phyloP scores from a whole-genome alignment of 495 filamentous ascomycete genomes.

The Aspergillus carlsbadensis region DNA sequence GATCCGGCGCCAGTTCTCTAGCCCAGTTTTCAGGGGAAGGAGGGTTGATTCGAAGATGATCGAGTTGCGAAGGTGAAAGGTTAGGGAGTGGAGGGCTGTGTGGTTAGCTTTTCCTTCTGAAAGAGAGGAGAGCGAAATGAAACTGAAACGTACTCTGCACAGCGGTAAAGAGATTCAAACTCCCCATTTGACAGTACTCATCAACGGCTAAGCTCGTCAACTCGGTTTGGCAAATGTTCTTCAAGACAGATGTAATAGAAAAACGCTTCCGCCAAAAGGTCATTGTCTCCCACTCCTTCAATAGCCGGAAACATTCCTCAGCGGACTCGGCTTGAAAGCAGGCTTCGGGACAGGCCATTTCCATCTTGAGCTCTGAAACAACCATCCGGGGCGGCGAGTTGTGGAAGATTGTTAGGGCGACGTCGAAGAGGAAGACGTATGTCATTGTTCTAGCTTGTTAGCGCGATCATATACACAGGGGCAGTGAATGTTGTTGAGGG shows the following conservation, averaged over 20 bases:
- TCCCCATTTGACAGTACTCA: slow-evolving; percentile 23
- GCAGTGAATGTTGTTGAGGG: too few species aligned
- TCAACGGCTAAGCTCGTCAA: slow-evolving; percentile 15
- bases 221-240: slow-evolving; percentile 21
- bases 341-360: slow-evolving; percentile 23
- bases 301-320: slow-evolving; percentile 11
- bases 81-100: slow-evolving; percentile 29
- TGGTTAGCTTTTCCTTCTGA: not conserved
- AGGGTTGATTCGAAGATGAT: slow-evolving; percentile 30
- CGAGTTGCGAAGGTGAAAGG: slow-evolving; percentile 30
- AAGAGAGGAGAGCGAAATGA: not conserved
- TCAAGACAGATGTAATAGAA: slow-evolving; percentile 23
- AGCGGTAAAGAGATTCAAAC: slow-evolving; percentile 27
- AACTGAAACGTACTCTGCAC: slow-evolving; percentile 21
- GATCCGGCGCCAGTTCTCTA: slow-evolving; percentile 29
- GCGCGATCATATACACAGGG: too few species aligned
- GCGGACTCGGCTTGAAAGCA: slow-evolving; percentile 27
- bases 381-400: slow-evolving; percentile 27
- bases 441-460: slow-evolving; percentile 17
- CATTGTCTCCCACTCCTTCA: slow-evolving; percentile 19
- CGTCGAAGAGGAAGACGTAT: slow-evolving; percentile 27
- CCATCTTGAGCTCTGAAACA: slow-evolving; percentile 25
- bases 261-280: slow-evolving; percentile 21
- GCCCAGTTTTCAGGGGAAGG: slow-evolving; percentile 25
- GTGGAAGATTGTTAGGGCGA: slow-evolving; percentile 25